Base-by-base conservation (phyloP, 2,329 filamentous ascomycete species). In the Fusarium denticulatum region DNA sequence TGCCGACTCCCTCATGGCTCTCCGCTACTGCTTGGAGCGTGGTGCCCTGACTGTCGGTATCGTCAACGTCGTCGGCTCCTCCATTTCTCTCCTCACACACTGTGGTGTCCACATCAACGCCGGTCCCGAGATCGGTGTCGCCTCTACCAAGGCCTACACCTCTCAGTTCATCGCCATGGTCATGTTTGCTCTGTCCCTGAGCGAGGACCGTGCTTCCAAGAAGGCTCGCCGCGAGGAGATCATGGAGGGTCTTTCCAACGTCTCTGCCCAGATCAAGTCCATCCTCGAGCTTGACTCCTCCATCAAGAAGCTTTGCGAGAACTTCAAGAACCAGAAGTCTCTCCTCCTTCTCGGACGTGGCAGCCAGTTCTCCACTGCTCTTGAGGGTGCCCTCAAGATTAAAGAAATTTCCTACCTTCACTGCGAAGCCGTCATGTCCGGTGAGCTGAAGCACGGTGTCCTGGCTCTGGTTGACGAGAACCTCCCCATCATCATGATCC, bases 391-490 rank as follows among this genome's bases (percentile, higher is more conserved):
- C 56, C 89, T 99, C 78, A 99, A 99, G 89, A 99, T 99, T 85
- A 99, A 99, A 90, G 96, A 99, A 87, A 99, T 99, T 80, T 98
- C 96, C 24, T 99, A 99, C 85, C 93, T 99, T 68, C 96, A 99
- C 86, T 99, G 96, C 85, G 96, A 99, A 87, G 96, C 96, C 79
- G 96, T 99, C 88, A 99, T 99, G 96, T 98, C 96, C 74, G 96
- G 96, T 85, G 96, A 99, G 87, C 90, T 99, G 79, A 99, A 99
- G 91, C 96, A 99, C 85, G 96, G 96, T 88, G 96, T 99, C 59
- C 88, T 99, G 81, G 96, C 96, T 60, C 89, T 99, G 72, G 96
- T 99, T 68, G 96, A 99, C 80, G 96, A 99, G 89, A 96, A 97
- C 85, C 91, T 99, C 42, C 96, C 96, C 72, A 99, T 99, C 83